Percentiles rank a stretch among this genome's conserved stretches.
phyloP scores from a whole-genome alignment of 2,329 filamentous ascomycete species.

The Monilinia aucupariae region DNA sequence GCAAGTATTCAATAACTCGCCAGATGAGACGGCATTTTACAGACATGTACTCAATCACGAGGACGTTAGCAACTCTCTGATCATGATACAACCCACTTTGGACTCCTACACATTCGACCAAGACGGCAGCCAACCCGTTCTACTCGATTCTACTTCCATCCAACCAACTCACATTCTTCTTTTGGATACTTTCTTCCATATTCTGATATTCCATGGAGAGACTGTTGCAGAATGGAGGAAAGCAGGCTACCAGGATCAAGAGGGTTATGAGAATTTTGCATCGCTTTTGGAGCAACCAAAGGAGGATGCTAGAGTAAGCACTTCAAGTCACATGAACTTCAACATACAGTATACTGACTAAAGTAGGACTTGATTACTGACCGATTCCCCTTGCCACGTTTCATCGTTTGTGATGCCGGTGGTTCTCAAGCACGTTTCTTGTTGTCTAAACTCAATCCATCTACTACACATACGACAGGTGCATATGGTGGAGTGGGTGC shows the following conservation, averaged over 20 bases:
- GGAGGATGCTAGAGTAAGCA: slow-evolving; percentile 82
- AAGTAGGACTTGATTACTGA: slow-evolving; percentile 87
- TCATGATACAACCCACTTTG: slow-evolving; percentile 98
- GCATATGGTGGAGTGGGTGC: slow-evolving; percentile 82
- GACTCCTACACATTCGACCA: slow-evolving; percentile 97
- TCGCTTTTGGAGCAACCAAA: slow-evolving; percentile 85
- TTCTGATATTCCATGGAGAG: slow-evolving; percentile 97
- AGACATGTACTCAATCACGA: slow-evolving; percentile 95
- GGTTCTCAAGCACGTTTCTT: slow-evolving; percentile 97
- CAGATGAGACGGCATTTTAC: slow-evolving; percentile 98
- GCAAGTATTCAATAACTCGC: slow-evolving; percentile 99
- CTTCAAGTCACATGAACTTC: background rate
- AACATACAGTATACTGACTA: slow-evolving; percentile 23
- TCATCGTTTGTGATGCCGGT: slow-evolving; percentile 98
- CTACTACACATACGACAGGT: slow-evolving; percentile 90
- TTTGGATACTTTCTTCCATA: slow-evolving; percentile 98
- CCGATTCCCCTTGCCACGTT: slow-evolving; percentile 94
- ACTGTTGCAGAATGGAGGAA: slow-evolving; percentile 98
- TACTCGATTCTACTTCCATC: slow-evolving; percentile 93
- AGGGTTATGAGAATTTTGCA: slow-evolving; percentile 96
- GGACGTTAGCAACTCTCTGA: slow-evolving; percentile 89
- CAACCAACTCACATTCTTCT: slow-evolving; percentile 90
- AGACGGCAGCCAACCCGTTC: slow-evolving; percentile 85
- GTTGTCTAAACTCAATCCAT: slow-evolving; percentile 93
- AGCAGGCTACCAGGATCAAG: slow-evolving; percentile 94